These are phyloP conservation scores for Phyllosticta citribraziliensis DNA, from an alignment of 2,329 filamentous ascomycete genomes.

Conservation along the genomic window DNA sequence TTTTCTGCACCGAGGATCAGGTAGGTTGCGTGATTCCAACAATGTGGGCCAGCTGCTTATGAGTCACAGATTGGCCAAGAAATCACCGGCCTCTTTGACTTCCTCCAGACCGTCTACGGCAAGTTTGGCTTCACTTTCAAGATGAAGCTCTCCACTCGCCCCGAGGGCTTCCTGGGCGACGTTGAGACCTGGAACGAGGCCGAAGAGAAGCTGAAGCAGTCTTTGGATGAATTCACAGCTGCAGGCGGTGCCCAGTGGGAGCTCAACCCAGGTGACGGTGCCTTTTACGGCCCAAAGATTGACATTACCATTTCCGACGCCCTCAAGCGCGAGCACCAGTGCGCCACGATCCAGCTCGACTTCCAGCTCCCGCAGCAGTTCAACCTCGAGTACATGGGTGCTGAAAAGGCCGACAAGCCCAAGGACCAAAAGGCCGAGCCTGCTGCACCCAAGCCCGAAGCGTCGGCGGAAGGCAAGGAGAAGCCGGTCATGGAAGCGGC, in stretches of 20 bases:
- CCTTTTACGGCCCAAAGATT: constrained; percentile 98
- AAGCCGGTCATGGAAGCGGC: constrained; percentile 24
- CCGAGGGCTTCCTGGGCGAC: constrained; percentile 81
- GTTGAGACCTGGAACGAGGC: constrained; percentile 82
- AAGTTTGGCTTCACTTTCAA: constrained; percentile 86
- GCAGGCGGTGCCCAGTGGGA: constrained; percentile 64
- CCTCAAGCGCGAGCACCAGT: constrained; percentile 74
- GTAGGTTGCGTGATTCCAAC: constrained; percentile 17
- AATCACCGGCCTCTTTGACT: constrained; percentile 78
- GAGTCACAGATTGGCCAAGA: constrained; percentile 50
- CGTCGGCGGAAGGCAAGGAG: constrained; percentile 13
- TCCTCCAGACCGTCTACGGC: constrained; percentile 69
- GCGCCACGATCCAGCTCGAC: constrained; percentile 89
- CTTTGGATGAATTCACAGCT: constrained; percentile 53
- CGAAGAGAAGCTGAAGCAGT: constrained; percentile 68
- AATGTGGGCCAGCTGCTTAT: constrained; percentile 3
- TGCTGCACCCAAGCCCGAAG: constrained; percentile 5
- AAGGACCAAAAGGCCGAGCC: constrained; percentile 47
- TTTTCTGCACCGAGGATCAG: constrained; percentile 79
- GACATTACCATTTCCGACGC: constrained; percentile 92
- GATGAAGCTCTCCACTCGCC: constrained; percentile 84
- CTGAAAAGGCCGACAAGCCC: constrained; percentile 42
- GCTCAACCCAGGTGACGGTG: constrained; percentile 87
- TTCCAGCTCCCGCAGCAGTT: constrained; percentile 82
- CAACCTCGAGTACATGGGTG: constrained; percentile 75